phyloP scores from a whole-genome alignment of 1,139 yeast species.

The Geotrichum restrictum region DNA sequence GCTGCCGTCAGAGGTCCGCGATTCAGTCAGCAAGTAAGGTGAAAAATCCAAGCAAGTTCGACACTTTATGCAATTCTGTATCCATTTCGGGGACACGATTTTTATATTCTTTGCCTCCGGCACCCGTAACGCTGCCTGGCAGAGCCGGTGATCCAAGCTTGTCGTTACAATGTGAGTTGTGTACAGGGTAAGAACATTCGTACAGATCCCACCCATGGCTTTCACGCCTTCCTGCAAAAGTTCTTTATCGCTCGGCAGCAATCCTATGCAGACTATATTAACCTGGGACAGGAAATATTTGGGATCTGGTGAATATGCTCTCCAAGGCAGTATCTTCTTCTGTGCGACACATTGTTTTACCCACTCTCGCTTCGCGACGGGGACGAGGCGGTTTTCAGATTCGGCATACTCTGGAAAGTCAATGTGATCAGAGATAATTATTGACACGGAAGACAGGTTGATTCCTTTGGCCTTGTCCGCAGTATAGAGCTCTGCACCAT shows the following conservation, averaged over 20 bases:
- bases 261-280: conserved; percentile 58
- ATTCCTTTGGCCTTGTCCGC: background rate
- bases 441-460: conserved; percentile 36
- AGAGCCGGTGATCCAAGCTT: conserved; percentile 47
- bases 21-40: conserved; percentile 42
- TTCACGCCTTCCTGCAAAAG: conserved; percentile 61
- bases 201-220: conserved; percentile 65
- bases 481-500: background rate
- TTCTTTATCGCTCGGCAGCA: conserved; percentile 59
- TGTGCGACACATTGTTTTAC: conserved; percentile 48
- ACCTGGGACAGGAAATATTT: conserved; percentile 58
- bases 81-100: conserved; percentile 69
- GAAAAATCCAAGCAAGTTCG: conserved; percentile 50
- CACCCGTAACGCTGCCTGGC: conserved; percentile 30
- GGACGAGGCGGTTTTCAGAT: conserved; percentile 56
- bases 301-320: conserved; percentile 64
- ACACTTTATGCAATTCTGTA: conserved; percentile 58
- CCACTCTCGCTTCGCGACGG: conserved; percentile 68
- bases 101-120: conserved; percentile 37
- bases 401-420: conserved; percentile 54
- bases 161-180: conserved; percentile 75
- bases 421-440: conserved; percentile 52
- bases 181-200: conserved; percentile 50
- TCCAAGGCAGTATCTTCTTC: conserved; percentile 46
- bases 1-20: background rate